Percentiles rank a stretch among this genome's conserved stretches.
These are phyloP conservation scores for Blastobotrys arbuscula DNA, from an alignment of 1,139 yeast genomes.

Conservation along the genomic window DNA sequence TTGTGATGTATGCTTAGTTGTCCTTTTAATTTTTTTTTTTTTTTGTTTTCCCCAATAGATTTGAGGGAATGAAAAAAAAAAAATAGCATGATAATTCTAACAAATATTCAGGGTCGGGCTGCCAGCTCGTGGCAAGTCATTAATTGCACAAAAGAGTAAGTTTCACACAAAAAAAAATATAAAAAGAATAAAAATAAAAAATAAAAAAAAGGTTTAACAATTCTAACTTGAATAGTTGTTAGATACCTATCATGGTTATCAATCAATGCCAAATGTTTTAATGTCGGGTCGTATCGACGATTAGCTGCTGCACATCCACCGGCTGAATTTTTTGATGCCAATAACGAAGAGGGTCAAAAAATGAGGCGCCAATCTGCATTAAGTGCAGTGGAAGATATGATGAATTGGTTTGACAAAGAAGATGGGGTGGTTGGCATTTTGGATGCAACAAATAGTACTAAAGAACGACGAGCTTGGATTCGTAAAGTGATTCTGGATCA, in stretches of 20 bases:
- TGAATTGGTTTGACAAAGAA: conserved; percentile 77
- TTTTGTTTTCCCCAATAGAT: background rate
- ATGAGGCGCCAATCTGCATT: conserved; percentile 66
- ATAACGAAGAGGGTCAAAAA: conserved; percentile 56
- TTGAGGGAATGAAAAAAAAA: background rate
- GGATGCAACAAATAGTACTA: conserved; percentile 82
- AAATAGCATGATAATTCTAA: background rate
- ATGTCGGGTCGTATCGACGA: conserved; percentile 82
- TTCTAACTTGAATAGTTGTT: conserved; percentile 45
- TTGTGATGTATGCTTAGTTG: conserved; percentile 34
- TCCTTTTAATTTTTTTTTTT: no score
- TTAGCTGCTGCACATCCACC: conserved; percentile 49
- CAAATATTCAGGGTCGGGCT: conserved; percentile 45
- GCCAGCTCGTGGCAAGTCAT: conserved; percentile 74
- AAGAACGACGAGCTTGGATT: conserved; percentile 62
- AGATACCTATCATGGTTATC: conserved; percentile 90
- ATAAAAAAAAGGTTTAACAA: background rate
- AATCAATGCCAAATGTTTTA: conserved; percentile 79
- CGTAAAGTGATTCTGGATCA: conserved; percentile 58
- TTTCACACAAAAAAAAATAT: background rate
- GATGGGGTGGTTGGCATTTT: conserved; percentile 86
- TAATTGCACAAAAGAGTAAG: conserved; percentile 62
- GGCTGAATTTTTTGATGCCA: conserved; percentile 74
- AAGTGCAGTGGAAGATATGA: conserved; percentile 73
- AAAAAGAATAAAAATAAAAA: background rate